Evolutionary conservation across 2,329 filamentous ascomycete species (phyloP).

Genomic region (Phaeosphaeria sp.): DNA sequence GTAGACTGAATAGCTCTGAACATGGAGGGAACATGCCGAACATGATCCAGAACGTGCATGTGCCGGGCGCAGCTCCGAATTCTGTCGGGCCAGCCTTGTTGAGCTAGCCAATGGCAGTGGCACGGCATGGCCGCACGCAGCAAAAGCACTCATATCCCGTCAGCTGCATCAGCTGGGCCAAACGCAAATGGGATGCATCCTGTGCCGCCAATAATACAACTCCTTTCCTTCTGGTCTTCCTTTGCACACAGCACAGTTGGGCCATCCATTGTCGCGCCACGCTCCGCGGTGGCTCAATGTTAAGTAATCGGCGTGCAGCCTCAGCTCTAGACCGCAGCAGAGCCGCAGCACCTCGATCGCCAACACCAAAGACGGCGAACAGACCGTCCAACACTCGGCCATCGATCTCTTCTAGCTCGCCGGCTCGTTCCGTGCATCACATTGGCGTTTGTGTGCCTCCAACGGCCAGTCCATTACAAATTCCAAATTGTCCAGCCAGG

Average conservation of each 20-base stretch:
- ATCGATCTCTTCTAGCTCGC: slow-evolving; percentile 11
- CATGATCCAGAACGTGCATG: not conserved
- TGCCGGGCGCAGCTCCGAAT: slow-evolving; percentile 1
- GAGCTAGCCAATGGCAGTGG: not conserved
- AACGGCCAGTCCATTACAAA: slow-evolving; percentile 24
- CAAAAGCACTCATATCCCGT: slow-evolving; percentile 6
- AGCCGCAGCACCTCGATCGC: slow-evolving; percentile 17
- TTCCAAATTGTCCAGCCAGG: slow-evolving; percentile 39
- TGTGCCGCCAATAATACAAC: not conserved
- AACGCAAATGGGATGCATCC: not conserved
- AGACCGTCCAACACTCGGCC: slow-evolving; percentile 7
- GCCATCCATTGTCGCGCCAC: slow-evolving; percentile 3
- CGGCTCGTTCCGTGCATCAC: slow-evolving; percentile 18
- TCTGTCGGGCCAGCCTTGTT: slow-evolving; percentile 1
- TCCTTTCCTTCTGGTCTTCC: not conserved
- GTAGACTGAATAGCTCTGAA: not conserved
- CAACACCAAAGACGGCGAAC: slow-evolving; percentile 12
- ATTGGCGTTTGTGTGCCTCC: slow-evolving; percentile 11
- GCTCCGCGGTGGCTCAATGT: slow-evolving; percentile 5
- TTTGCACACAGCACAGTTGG: not conserved
- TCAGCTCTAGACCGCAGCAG: slow-evolving; percentile 24
- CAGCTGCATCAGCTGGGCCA: slow-evolving; percentile 13
- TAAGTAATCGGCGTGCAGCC: slow-evolving; percentile 5
- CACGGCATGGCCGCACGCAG: not conserved
- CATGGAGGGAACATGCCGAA: not conserved